These are phyloP conservation scores for Jackrogersella multiformis DNA, from an alignment of 495 filamentous ascomycete genomes.

Conservation along the genomic window DNA sequence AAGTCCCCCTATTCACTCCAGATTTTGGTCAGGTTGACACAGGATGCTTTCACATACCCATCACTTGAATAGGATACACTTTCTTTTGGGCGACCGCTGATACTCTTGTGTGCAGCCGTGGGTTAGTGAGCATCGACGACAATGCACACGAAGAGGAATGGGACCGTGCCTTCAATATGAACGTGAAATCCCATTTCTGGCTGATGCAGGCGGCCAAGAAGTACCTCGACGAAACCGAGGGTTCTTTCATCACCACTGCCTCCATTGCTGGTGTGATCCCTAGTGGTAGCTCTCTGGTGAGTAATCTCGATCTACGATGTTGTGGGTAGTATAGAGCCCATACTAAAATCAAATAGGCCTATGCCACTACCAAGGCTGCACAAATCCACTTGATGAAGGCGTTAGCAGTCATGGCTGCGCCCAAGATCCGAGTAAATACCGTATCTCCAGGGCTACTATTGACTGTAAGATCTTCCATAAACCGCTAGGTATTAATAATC, in stretches of 20 bases:
- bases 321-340: background rate
- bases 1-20: background rate
- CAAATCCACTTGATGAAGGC: conserved; percentile 65
- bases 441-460: conserved; percentile 63
- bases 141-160: conserved; percentile 65
- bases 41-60: no score
- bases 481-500: background rate
- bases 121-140: conserved; percentile 62
- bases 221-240: conserved; percentile 58
- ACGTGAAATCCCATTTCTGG: conserved; percentile 67
- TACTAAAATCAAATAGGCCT: conserved; percentile 46
- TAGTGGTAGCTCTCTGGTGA: conserved; percentile 59
- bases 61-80: background rate
- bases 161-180: conserved; percentile 65
- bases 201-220: conserved; percentile 60
- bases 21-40: background rate
- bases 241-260: conserved; percentile 63
- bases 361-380: conserved; percentile 65
- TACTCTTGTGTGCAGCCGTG: conserved; percentile 38
- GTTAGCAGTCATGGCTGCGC: conserved; percentile 59
- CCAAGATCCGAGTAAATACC: conserved; percentile 63
- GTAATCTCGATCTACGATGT: background rate
- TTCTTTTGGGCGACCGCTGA: conserved; percentile 5
- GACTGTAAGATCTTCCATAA: conserved; percentile 49
- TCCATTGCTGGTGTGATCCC: conserved; percentile 63